Conservation (phyloP, 805 yeast species). For the Lachancea waltii region DNA sequence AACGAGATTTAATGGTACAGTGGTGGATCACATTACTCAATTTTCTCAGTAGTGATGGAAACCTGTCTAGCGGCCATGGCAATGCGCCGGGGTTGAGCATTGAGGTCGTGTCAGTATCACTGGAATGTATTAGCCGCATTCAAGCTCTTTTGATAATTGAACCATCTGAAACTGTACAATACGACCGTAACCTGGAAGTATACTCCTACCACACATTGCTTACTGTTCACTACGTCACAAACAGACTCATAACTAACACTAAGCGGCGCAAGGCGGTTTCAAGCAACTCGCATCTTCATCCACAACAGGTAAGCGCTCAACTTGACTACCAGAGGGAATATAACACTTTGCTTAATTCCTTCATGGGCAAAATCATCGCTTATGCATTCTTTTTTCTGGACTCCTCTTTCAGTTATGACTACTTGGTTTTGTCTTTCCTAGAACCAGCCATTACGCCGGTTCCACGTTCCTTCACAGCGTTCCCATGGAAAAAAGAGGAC, state of each 20-base stretch:
- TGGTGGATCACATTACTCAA: slow-evolving; percentile 32
- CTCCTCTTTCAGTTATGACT: slow-evolving; percentile 24
- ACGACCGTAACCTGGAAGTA: slow-evolving; percentile 15
- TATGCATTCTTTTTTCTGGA: slow-evolving; percentile 27
- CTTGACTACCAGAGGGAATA: slow-evolving; percentile 16
- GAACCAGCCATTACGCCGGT: slow-evolving; percentile 3
- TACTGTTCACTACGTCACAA: slow-evolving; percentile 26
- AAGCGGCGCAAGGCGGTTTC: slow-evolving; percentile 10
- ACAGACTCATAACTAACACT: slow-evolving; percentile 22
- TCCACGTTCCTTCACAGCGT: slow-evolving; percentile 7
- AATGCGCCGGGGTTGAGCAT: slow-evolving; percentile 12
- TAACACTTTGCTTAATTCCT: slow-evolving; percentile 22
- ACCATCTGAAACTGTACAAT: slow-evolving; percentile 7
- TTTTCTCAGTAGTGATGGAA: slow-evolving; percentile 18
- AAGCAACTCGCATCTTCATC: not conserved
- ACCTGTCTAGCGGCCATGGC: slow-evolving; percentile 4
- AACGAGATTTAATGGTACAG: slow-evolving; percentile 22
- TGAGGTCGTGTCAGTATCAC: slow-evolving; percentile 25
- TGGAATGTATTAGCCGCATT: slow-evolving; percentile 33
- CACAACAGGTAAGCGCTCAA: not conserved
- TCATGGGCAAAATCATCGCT: slow-evolving; percentile 30
- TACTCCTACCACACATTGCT: slow-evolving; percentile 24
- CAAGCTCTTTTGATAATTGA: slow-evolving; percentile 20
- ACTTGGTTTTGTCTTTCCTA: slow-evolving; percentile 11
- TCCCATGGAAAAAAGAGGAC: slow-evolving; percentile 23